Evolutionary conservation across 2,329 filamentous ascomycete genomes (phyloP), one percentile per base, ranked within the genome.

Genomic region (Fusarium denticulatum): DNA sequence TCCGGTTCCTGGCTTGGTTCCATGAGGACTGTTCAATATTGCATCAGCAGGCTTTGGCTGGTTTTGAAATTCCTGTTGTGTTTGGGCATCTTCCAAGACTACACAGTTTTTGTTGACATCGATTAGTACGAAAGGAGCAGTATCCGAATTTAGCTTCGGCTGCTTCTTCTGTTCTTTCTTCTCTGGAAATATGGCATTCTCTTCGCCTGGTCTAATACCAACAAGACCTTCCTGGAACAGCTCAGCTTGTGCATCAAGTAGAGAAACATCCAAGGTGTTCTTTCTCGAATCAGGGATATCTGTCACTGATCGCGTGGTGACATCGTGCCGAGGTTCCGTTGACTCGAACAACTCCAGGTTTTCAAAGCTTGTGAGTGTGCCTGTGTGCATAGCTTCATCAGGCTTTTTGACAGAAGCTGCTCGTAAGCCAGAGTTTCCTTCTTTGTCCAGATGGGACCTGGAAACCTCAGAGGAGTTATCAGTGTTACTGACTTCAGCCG

Each of bases 141-240:
- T n/a, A 14, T 43, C 50, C 28, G 39, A 24, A 26, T 36, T 72
- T n/a, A 32, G n/a, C 49, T 36, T 20, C 13, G 49, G 32, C 50
- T 76, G 70, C 40, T 70, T 69, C 49, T 70, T 71, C 53, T 76
- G 68, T 50, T 73, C 60, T 43, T 72, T 55, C 52, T 77, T 72
- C 37, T 64, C 69, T 11, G 58, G 59, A 60, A 61, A 10, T 32
- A 18, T 36, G 16, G 12, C 26, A n/a, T 50, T 60, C 37, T 52
- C 34, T 18, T 26, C n/a, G 16, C 24, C 40, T 36, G 43, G 55
- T 20, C 45, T 50, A 18, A 62, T 34, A 14, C 49, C 24, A 18
- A 40, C 14, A 14, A 43, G 14, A 26, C 12, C 46, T 37, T 40
- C 56, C 22, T 70, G 36, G 28, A 49, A 57, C 47, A 26, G 16